phyloP scores from a whole-genome alignment of 2,329 filamentous ascomycete species.

The Pseudonectria foliicola region DNA sequence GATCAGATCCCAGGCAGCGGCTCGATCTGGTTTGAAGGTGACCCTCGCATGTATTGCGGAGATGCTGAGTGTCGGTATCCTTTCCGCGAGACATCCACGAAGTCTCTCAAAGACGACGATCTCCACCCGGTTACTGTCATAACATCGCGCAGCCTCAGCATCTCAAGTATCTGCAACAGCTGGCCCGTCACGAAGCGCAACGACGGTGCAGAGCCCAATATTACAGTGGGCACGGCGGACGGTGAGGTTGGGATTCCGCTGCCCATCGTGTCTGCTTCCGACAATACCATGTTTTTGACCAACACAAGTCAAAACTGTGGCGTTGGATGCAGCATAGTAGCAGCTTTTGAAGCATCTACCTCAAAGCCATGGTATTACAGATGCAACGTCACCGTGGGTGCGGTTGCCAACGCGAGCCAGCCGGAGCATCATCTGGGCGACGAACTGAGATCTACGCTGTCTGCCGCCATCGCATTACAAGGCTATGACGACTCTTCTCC shows the following conservation, averaged over 20 bases:
- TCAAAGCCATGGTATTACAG: conserved; percentile 15
- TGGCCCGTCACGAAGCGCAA: conserved; percentile 14
- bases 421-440: conserved; percentile 12
- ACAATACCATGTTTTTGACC: conserved; percentile 17
- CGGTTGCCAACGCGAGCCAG: conserved; percentile 10
- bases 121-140: conserved; percentile 4
- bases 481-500: conserved; percentile 7
- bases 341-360: conserved; percentile 15
- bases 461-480: conserved; percentile 16
- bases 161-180: conserved; percentile 8
- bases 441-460: conserved; percentile 13
- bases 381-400: conserved; percentile 15
- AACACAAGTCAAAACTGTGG: conserved; percentile 8
- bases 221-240: conserved; percentile 6
- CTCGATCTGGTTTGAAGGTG: conserved; percentile 23
- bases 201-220: conserved; percentile 8
- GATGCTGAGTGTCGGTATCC: conserved; percentile 24
- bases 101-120: background rate
- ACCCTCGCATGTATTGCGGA: conserved; percentile 27
- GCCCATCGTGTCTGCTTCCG: conserved; percentile 8
- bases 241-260: conserved; percentile 4
- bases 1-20: conserved; percentile 22
- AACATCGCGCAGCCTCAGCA: conserved; percentile 12
- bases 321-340: conserved; percentile 12
- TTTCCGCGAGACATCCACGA: conserved; percentile 28